These are phyloP conservation scores for Fusarium sp. DNA, from an alignment of 2,329 filamentous ascomycete genomes.

Conservation along the genomic window DNA sequence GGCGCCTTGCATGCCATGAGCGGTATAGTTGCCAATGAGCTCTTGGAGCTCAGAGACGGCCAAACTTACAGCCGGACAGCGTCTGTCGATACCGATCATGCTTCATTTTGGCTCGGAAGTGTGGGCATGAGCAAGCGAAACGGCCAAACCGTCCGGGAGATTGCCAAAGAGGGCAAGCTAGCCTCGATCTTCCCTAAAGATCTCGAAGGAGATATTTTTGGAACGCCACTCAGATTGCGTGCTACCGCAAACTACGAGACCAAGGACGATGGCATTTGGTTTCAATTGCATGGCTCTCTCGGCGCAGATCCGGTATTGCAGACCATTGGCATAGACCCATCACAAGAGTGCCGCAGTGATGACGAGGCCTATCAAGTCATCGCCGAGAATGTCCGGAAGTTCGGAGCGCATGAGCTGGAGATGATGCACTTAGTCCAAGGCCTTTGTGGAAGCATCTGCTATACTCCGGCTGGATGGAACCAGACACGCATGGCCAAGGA, in stretches of 20 bases:
- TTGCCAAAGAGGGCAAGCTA: constrained; percentile 9
- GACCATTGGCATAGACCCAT: constrained; percentile 59
- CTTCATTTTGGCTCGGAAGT: constrained; percentile 14
- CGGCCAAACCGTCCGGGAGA: background rate
- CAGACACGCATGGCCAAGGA: constrained; percentile 44
- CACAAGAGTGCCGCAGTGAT: constrained; percentile 31
- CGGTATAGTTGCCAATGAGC: constrained; percentile 55
- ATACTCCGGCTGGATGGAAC: constrained; percentile 45
- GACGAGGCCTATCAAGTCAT: constrained; percentile 46
- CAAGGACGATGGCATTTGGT: constrained; percentile 61
- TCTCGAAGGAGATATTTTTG: constrained; percentile 45
- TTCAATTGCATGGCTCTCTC: constrained; percentile 67
- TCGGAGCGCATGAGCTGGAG: constrained; percentile 43
- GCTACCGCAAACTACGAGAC: constrained; percentile 63
- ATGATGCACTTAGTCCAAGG: constrained; percentile 42
- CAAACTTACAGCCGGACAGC: constrained; percentile 46
- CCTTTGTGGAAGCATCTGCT: constrained; percentile 49
- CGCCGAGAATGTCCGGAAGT: constrained; percentile 35
- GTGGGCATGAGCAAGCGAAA: background rate
- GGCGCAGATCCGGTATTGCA: constrained; percentile 62
- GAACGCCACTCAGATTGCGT: background rate
- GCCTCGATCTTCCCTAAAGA: constrained; percentile 19
- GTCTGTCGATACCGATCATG: constrained; percentile 64
- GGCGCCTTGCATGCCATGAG: constrained; percentile 55
- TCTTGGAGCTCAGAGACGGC: constrained; percentile 52